Evolutionary conservation across 768 basidiomycete genomes (phyloP), one percentile per base, ranked within the genome.

Genomic region (Clathrus columnatus): DNA sequence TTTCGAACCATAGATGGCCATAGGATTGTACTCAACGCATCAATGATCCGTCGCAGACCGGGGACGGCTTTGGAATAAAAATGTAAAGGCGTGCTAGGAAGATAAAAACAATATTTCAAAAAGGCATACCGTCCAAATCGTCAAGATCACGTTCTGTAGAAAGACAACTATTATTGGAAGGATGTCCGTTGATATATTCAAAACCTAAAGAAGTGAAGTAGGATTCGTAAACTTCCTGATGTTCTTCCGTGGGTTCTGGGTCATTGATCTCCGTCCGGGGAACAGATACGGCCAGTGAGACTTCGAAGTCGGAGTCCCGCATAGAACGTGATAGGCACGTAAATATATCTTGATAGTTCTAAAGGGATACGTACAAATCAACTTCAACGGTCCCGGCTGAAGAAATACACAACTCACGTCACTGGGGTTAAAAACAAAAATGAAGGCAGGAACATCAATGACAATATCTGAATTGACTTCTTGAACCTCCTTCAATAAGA

Each of bases 21-120:
- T 84, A 91, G 89, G 62, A 92, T 81, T 0, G 90, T 90, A 66
- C 87, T 84, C 44, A 92, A 70, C 10, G 89, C 86, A 63, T 90
- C 87, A 18, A 87, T 61, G 7, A 90, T 81, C 23, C 90, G 81
- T 27, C 80, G 77, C 29, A 89, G 75, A 11, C 78, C 78, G 16
- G 65, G 67, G 16, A 68, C 43, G 67, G 64, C 64, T 30, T 63
- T 21, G 3, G 1, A 6, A 20, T n/a, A 17, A 52, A 5, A 20
- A 44, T 20, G 26, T 17, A n/a, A 43, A 2, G 45, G 24, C 11
- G 16, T n/a, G n/a, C n/a, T n/a, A 18, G n/a, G 10, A 44, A 10
- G 5, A n/a, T 1, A 21, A 20, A 2, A n/a, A 23, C 27, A 18
- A 20, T 23, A n/a, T 26, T 47, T 11, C 45, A 48, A 29, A 20